Evolutionary conservation across 2,329 filamentous ascomycete genomes (phyloP).

Genomic region (Aspergillus puulaauensis): DNA sequence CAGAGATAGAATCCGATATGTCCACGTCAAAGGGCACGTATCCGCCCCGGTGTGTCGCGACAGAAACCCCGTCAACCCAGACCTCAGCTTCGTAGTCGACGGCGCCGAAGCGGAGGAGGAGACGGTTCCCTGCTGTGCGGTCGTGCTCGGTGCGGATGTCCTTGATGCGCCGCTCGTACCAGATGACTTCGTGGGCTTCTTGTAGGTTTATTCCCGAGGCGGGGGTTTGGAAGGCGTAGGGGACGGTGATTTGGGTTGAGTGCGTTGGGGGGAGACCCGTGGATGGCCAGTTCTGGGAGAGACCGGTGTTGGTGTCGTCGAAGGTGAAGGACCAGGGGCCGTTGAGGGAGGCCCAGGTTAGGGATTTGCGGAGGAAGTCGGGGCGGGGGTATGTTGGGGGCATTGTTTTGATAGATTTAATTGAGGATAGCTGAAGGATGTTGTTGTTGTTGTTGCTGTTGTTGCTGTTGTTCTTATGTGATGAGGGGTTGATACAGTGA

Average conservation of each 20-base stretch:
- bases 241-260: constrained; percentile 57
- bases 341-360: constrained; percentile 62
- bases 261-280: constrained; percentile 20
- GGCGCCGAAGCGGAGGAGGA: constrained; percentile 50
- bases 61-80: constrained; percentile 55
- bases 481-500: background rate
- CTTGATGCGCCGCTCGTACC: constrained; percentile 59
- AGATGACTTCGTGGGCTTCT: constrained; percentile 65
- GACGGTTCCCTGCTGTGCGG: constrained; percentile 36
- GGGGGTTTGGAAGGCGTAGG: constrained; percentile 64
- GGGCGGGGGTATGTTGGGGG: constrained; percentile 57
- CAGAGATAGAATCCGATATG: constrained; percentile 43
- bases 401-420: background rate
- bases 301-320: constrained; percentile 62
- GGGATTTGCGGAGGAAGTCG: constrained; percentile 58
- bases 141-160: constrained; percentile 52
- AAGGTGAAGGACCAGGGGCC: constrained; percentile 65
- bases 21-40: constrained; percentile 64
- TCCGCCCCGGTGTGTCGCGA: constrained; percentile 57
- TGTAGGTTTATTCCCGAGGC: constrained; percentile 63
- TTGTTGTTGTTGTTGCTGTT: too few relatives aligned
- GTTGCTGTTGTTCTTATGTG: too few relatives aligned
- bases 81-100: constrained; percentile 54
- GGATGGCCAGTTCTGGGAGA: constrained; percentile 23
- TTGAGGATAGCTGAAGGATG: background rate